These are phyloP conservation scores for Eimeria sp. DNA, from an alignment of 169 alveolate species.

Conservation along the genomic window DNA sequence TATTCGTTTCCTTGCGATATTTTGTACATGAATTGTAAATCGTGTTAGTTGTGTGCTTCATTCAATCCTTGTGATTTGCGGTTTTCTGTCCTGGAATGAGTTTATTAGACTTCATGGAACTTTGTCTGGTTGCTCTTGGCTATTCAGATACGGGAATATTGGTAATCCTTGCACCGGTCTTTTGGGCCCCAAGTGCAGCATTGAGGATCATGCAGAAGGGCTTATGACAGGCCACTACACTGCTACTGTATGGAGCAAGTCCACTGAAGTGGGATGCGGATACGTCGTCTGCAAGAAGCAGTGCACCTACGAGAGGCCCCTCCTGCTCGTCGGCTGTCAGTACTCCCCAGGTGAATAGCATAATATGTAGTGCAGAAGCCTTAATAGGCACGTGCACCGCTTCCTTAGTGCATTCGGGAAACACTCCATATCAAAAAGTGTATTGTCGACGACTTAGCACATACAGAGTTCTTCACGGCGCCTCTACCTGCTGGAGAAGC, in stretches of 20 bases:
- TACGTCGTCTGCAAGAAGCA: conserved; percentile 50
- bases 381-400: not conserved
- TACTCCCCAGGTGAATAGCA: conserved; percentile 67
- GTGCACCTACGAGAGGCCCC: not conserved
- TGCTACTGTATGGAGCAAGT: not conserved
- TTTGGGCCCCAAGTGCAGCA: conserved; percentile 48
- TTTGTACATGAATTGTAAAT: not conserved
- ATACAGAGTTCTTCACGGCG: not conserved
- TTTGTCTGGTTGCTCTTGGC: not conserved
- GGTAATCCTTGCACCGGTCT: conserved; percentile 73
- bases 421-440: not conserved
- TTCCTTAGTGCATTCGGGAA: not conserved
- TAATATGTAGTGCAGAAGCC: not conserved
- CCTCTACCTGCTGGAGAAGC: not conserved
- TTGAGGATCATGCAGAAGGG: conserved; percentile 35
- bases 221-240: conserved; percentile 76
- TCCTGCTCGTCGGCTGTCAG: conserved; percentile 66
- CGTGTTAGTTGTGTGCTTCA: not conserved
- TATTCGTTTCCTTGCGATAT: not conserved
- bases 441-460: not conserved
- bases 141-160: conserved; percentile 23
- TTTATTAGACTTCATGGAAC: not conserved
- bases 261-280: conserved; percentile 66
- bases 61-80: not conserved
- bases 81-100: not conserved